A percentile compares a stretch with the other conserved stretches of the same genome.
phyloP scores from a whole-genome alignment of 768 basidiomycete species.

The Terana coerulea region DNA sequence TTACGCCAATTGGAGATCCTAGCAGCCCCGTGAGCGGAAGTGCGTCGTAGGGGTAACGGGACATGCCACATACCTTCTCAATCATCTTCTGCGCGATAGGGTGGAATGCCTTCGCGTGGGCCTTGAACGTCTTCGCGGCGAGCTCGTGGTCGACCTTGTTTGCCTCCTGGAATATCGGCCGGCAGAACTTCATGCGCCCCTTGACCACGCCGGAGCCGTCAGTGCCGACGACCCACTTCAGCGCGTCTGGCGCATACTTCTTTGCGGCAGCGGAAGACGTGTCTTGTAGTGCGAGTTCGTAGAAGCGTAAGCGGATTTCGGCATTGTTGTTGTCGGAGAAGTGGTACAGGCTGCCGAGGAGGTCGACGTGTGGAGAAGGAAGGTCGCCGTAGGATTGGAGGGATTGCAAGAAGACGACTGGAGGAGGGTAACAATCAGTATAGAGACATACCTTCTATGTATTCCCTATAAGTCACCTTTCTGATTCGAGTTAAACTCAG shows the following conservation, averaged over 20 bases:
- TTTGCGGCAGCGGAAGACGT: slow-evolving; percentile 43
- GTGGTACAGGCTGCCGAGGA: slow-evolving; percentile 51
- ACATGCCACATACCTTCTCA: slow-evolving; percentile 52
- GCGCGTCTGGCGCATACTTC: slow-evolving; percentile 44
- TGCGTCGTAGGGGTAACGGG: too few species aligned
- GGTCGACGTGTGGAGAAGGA: slow-evolving; percentile 51
- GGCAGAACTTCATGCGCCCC: slow-evolving; percentile 84
- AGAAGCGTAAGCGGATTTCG: slow-evolving; percentile 77
- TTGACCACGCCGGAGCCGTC: slow-evolving; percentile 58
- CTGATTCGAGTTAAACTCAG: slow-evolving; percentile 69
- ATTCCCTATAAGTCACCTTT: slow-evolving; percentile 48
- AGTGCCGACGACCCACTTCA: slow-evolving; percentile 62
- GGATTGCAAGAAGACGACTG: slow-evolving; percentile 83
- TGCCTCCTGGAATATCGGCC: slow-evolving; percentile 58
- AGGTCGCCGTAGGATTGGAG: slow-evolving; percentile 59
- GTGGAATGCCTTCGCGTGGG: slow-evolving; percentile 56
- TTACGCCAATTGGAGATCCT: too few species aligned
- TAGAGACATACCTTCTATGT: too few species aligned
- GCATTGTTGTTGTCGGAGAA: slow-evolving; percentile 58
- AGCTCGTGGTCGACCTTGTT: slow-evolving; percentile 48
- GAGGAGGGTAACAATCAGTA: too few species aligned
- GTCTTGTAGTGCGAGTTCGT: slow-evolving; percentile 60
- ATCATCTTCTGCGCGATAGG: slow-evolving; percentile 74
- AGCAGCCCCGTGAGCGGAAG: too few species aligned
- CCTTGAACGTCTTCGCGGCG: slow-evolving; percentile 47